Base-by-base conservation (phyloP, 257 asterid species). In the Schizonepeta tenuifolia region DNA sequence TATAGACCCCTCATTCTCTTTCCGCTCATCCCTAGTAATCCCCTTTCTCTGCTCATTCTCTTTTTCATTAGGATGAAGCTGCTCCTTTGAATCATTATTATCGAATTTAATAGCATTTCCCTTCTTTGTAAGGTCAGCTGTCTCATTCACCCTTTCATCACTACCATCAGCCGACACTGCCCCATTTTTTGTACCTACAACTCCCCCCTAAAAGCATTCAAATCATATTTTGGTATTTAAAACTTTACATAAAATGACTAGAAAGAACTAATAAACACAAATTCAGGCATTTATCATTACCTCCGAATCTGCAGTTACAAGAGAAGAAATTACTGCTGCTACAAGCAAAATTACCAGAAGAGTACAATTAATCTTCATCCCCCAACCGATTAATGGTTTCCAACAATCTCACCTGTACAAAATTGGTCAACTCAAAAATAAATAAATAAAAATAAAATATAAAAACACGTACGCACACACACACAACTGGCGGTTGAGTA, bases 291-390 rank as follows among this genome's bases (percentile, higher is more conserved):
- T 4, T 2, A 8, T 38, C 15, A 69, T 63, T 85, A 92, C 98
- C 98, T 86, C 70, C 22, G 78, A 74, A 77, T 85, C 90, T 70
- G 84, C 86, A 2, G 70, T 54, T 50, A 66, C 83, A 62, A 64
- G 77, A 67, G 26, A 60, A 69, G 78, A 36, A 70, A 76, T 18
- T 65, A 83, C 64, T 12, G 90, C 28, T 35, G 87, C 77, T 22
- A 88, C 15, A 77, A 83, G 53, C 31, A 77, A 51, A 69, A 80
- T 64, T 68, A 75, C 66, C 83, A 70, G 20, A 72, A 84, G 65
- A 17, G 80, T 59, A 65, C 9, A 70, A 57, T 17, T 50, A 6
- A 79, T 69, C 80, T 69, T 78, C 97, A 88, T 92, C 77, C 41
- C 61, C 59, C 63, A 44, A 22, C 68, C 14, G 68, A 57, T 66